These are phyloP conservation scores for Conticribra weissflogii DNA, from an alignment of 108 stramenopile species.

Conservation along the genomic window DNA sequence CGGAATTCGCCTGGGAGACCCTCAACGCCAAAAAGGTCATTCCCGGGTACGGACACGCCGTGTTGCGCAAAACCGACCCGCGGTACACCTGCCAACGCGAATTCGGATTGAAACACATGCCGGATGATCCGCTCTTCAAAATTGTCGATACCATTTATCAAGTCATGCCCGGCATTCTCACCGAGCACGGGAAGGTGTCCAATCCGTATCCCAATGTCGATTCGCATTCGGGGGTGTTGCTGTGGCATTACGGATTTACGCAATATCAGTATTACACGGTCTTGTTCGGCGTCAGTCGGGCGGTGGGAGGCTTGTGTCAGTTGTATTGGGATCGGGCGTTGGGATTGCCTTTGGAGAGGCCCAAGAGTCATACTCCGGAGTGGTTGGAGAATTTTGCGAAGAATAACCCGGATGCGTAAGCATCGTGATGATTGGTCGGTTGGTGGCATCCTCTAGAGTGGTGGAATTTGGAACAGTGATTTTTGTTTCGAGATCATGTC, in stretches of 20 bases:
- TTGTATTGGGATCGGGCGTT: constrained; percentile 99
- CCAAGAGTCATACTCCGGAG: constrained; percentile 98
- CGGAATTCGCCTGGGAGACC: constrained; percentile 99
- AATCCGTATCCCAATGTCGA: constrained; percentile 99
- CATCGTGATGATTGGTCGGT: too few species aligned
- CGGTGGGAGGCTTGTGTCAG: constrained; percentile 96
- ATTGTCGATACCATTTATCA: constrained; percentile 98
- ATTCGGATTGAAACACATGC: constrained; percentile 99
- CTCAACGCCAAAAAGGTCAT: constrained; percentile 99
- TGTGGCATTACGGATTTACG: constrained; percentile 99
- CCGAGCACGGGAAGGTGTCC: constrained; percentile 98
- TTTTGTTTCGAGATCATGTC: too few species aligned
- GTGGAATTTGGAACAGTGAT: too few species aligned
- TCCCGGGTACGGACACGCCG: constrained; percentile 99
- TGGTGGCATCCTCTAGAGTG: too few species aligned
- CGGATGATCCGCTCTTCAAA: constrained; percentile 97
- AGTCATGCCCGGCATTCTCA: constrained; percentile 97
- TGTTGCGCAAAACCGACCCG: constrained; percentile 98
- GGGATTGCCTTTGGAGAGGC: constrained; percentile 97
- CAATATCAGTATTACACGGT: constrained; percentile 99
- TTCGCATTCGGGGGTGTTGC: constrained; percentile 96
- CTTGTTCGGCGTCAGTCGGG: constrained; percentile 97
- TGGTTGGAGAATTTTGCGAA: constrained; percentile 90
- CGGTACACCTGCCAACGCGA: constrained; percentile 99
- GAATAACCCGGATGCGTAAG: constrained; percentile 44